phyloP scores from a whole-genome alignment of 164 flowering plant genomes.

The Saururus chinensis region DNA sequence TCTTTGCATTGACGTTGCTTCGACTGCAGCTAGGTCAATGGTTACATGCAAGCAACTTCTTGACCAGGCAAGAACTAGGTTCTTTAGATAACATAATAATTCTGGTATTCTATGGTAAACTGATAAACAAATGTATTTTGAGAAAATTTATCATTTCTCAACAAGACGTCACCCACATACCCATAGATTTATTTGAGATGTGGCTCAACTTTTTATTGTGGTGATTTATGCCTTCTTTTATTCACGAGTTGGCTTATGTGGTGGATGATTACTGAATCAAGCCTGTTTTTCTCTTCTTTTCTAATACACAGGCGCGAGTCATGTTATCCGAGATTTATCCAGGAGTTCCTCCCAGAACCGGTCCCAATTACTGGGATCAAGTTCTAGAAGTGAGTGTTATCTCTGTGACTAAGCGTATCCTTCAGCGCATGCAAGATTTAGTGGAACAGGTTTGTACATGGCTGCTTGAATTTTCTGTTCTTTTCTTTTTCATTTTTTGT shows the following conservation, averaged over 20 bases:
- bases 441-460: slow-evolving; percentile 57
- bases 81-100: background rate
- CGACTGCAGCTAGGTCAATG: slow-evolving; percentile 61
- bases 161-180: too few relatives aligned
- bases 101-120: background rate
- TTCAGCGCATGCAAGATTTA: slow-evolving; percentile 70
- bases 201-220: too few relatives aligned
- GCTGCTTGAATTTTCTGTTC: slow-evolving; percentile 1
- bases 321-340: slow-evolving; percentile 97
- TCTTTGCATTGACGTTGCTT: slow-evolving; percentile 89
- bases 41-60: slow-evolving; percentile 66
- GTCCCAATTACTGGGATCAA: slow-evolving; percentile 93
- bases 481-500: background rate
- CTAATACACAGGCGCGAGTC: slow-evolving; percentile 55
- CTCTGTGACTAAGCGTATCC: slow-evolving; percentile 67
- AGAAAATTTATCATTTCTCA: too few relatives aligned
- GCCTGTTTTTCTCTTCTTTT: background rate
- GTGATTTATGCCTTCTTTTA: too few relatives aligned
- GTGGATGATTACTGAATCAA: background rate
- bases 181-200: too few relatives aligned
- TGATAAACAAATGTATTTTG: too few relatives aligned
- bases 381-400: slow-evolving; percentile 76
- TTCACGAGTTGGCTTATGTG: background rate
- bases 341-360: slow-evolving; percentile 83
- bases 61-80: slow-evolving; percentile 55